Evolutionary conservation across 768 basidiomycete species (phyloP).

Genomic region (Tylopilus intermedius): DNA sequence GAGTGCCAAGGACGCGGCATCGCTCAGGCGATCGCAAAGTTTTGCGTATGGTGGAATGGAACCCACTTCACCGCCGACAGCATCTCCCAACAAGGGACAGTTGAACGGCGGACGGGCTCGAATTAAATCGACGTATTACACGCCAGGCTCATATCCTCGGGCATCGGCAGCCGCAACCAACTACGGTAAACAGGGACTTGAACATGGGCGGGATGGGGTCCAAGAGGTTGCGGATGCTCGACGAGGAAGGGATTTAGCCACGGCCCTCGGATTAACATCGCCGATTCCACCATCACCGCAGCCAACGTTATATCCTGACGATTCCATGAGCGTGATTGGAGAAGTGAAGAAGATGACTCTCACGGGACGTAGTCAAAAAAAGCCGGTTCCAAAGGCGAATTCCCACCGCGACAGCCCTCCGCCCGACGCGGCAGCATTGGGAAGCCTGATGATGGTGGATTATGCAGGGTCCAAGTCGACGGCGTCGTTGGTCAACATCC

Average conservation of each 20-base stretch:
- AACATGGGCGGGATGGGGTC: constrained; percentile 32
- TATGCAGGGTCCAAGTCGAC: constrained; percentile 40
- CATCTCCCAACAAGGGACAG: constrained; percentile 18
- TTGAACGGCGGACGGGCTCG: constrained; percentile 53
- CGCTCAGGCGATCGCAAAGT: constrained; percentile 30
- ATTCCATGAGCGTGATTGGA: constrained; percentile 60
- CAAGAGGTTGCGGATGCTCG: constrained; percentile 38
- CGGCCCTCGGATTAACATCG: constrained; percentile 35
- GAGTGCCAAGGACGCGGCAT: constrained; percentile 17
- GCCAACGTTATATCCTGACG: constrained; percentile 66
- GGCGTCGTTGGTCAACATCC: constrained; percentile 30
- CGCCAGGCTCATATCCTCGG: constrained; percentile 50
- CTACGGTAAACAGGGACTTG: constrained; percentile 31
- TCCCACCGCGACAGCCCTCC: constrained; percentile 20
- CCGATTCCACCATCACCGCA: constrained; percentile 48
- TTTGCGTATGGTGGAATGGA: constrained; percentile 55
- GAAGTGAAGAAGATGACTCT: constrained; percentile 28
- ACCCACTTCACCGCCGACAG: constrained; percentile 38
- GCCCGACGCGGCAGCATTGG: constrained; percentile 45
- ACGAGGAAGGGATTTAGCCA: constrained; percentile 38
- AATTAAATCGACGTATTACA: constrained; percentile 67
- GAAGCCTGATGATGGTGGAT: constrained; percentile 60
- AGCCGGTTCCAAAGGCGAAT: constrained; percentile 27
- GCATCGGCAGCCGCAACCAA: constrained; percentile 42
- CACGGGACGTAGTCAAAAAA: constrained; percentile 30